Evolutionary conservation across 169 alveolate genomes (phyloP), one percentile per base, ranked within the genome.

Genomic region (Cryptosporidium bovis): DNA sequence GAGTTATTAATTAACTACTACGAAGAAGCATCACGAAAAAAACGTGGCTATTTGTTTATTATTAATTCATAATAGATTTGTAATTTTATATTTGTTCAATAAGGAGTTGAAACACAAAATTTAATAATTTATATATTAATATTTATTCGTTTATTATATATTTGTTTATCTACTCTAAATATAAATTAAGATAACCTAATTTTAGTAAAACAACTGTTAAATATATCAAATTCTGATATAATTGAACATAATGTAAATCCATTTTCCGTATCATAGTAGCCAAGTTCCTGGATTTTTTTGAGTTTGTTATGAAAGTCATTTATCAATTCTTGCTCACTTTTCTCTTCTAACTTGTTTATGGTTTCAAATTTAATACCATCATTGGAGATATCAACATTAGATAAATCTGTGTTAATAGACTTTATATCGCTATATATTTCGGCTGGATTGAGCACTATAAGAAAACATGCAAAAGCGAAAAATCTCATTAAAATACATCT

Each of bases 131-230:
- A 50, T 1, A 50, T 15, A 50, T 50, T 15, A 50, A 24, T 24
- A n/a, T 50, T 50, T 50, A n/a, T 1, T 60, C 56, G 18, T 60
- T 60, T 18, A 15, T 18, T 60, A 20, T 16, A 27, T 60, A 60
- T 16, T 60, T 60, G 1, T 60, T 50, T 0, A 60, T 13, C 0
- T 24, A 24, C 27, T 24, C 27, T 24, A 24, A 24, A 24, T 16
- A 31, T 66, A n/a, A 1, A 16, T 66, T 40, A 77, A 33, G 87
- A 40, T n/a, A 77, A 66, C 29, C 87, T 77, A 40, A 77, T 77
- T 60, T 71, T 77, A 13, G 87, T 77, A 24, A 77, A 77, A 44
- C 87, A 77, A n/a, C 36, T 77, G 18, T 77, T 71, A 8, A 77
- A 27, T 16, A 77, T 51, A 77, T 77, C 77, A n/a, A 77, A 29